phyloP scores from a whole-genome alignment of 345 rosid species.

The Viola odorata region DNA sequence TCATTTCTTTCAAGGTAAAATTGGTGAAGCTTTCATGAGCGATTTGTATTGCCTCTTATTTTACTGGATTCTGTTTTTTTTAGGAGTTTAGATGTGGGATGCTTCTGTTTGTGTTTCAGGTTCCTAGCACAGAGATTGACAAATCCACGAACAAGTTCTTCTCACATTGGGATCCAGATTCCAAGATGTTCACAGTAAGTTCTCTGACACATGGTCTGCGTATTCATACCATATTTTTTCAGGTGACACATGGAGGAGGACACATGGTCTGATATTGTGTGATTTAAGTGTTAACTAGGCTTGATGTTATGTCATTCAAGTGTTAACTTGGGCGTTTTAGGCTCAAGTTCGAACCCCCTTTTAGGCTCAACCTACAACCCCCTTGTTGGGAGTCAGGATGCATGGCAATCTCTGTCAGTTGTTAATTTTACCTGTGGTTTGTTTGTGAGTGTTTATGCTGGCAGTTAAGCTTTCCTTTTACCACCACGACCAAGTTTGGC shows the following conservation, averaged over 20 bases:
- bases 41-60: background rate
- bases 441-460: too few species aligned
- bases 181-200: slow-evolving; percentile 96
- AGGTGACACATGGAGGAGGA: too few species aligned
- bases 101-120: slow-evolving; percentile 37
- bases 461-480: too few species aligned
- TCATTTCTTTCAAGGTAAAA: slow-evolving; percentile 84
- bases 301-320: too few species aligned
- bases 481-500: too few species aligned
- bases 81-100: background rate
- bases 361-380: too few species aligned
- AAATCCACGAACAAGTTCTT: slow-evolving; percentile 97
- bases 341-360: too few species aligned
- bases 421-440: too few species aligned
- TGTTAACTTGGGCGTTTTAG: background rate
- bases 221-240: background rate
- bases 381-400: too few species aligned
- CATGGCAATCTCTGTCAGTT: too few species aligned
- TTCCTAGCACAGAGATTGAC: slow-evolving; percentile 97
- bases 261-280: background rate
- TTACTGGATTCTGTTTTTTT: background rate
- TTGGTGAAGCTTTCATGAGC: background rate
- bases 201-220: background rate
- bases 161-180: slow-evolving; percentile 98
- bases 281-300: background rate